Evolutionary conservation across 306 rosid genomes (phyloP), one percentile per base, ranked within the genome.

Genomic region (Cucurbita maxima): DNA sequence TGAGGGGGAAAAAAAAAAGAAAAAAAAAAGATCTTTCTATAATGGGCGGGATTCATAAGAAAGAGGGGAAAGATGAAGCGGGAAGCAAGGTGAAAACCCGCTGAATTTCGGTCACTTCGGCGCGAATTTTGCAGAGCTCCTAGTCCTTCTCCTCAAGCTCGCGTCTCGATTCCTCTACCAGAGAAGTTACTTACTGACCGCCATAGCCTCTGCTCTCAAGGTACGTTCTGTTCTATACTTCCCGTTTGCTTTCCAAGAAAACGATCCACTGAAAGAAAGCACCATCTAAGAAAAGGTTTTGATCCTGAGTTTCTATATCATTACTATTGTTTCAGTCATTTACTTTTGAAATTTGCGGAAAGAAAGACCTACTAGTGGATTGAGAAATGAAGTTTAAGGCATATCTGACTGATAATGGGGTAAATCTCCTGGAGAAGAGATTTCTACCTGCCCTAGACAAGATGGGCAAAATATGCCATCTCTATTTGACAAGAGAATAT

Each of bases 331-430:
- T 50, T 50, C 54, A 5, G 7, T 50, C 15, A 22, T 11, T 19
- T 40, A 67, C 1, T 67, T 22, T 45, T 41, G 36, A 20, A 66
- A 67, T 67, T 40, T 45, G n/a, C 5, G 16, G 38, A 11, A 66
- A 20, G 56, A 15, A 16, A 14, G 64, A 72, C 8, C 7, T 41
- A 30, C 7, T 12, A 20, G 6, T 22, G 15, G 57, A 58, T 47
- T 59, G 72, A 78, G 80, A 75, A 69, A 92, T 90, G 98, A 94
- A 90, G 79, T 94, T 94, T 89, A 94, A 89, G 82, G 97, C 97
- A 11, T 89, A 80, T 68, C 77, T 94, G 2, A 90, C 95, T 0
- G 96, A 89, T 41, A 89, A 87, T 81, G 97, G 92, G 5, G 92
- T 91, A 4, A 76, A 61, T 75, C 91, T 94, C 1, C 58, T 94